Base-by-base conservation (phyloP, 768 basidiomycete species). In the Psilocybe azurescens region DNA sequence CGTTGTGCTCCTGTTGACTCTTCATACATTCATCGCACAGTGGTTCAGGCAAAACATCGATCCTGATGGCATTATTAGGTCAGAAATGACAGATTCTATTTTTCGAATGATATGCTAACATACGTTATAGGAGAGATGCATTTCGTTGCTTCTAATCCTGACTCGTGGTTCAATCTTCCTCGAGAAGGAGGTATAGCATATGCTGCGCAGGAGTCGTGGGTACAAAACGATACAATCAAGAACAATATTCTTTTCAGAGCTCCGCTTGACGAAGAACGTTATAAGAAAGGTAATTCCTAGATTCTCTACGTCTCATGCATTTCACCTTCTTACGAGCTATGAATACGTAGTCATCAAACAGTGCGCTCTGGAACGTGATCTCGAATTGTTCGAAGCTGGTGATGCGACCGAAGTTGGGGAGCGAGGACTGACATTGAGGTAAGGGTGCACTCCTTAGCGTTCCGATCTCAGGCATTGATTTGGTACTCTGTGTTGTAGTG, bases 131-230 rank as follows among this genome's bases (percentile, higher is more conserved):
- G 87, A 33, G 88, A 89, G 70, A 83, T 90, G 85, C 86, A 89
- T 71, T 85, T 84, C 65, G 70, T 80, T 8, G 80, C 81, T 3
- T 74, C 75, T 6, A 72, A 74, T 29, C 78, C 82, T 10, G 80
- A 81, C 41, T 84, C 88, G 0, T 89, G 83, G 81, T 89, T 81
- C 72, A 84, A 84, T 62, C 81, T 93, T 5, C 91, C 92, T 38
- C 78, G 89, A 5, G 74, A 73, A 3, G 80, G 79, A 3, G 90
- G 91, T 9, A 80, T 94, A 29, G 86, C 90, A 4, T 93, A 91
- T 72, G 88, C 89, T 8, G 88, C 88, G 1, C 92, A 95, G 70
- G 90, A 92, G 69, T 86, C 89, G 2, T 95, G 91, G 91, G 86
- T 93, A 7, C 83, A 89, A 73, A 93, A 90, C 62, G 89, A 87